A percentile compares a stretch with the other conserved stretches of the same genome.
phyloP scores from a whole-genome alignment of 2,329 filamentous ascomycete species.

The Juglanconis sp. region DNA sequence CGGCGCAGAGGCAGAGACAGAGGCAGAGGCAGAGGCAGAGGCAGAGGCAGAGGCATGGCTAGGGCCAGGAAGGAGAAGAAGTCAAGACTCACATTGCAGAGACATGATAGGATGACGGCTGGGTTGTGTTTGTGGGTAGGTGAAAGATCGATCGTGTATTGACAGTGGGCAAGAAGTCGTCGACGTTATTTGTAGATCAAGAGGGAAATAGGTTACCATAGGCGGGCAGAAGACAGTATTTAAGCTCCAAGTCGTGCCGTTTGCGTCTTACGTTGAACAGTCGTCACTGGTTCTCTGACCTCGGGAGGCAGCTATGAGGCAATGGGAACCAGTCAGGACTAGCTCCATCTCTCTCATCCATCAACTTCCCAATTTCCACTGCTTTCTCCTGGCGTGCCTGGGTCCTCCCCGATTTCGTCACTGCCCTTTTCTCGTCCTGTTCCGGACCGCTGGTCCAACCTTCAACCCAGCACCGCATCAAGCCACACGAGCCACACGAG shows the following conservation, averaged over 20 bases:
- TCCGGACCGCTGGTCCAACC: neutral
- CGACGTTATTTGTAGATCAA: too few species aligned
- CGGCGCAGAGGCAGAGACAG: too few species aligned
- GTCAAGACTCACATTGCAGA: constrained; percentile 52
- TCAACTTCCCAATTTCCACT: neutral
- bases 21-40: too few species aligned
- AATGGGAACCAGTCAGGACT: constrained; percentile 6
- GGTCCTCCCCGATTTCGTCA: constrained; percentile 13
- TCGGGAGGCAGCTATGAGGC: constrained; percentile 13
- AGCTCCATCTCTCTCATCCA: neutral
- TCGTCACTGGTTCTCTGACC: constrained; percentile 14
- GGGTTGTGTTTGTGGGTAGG: constrained; percentile 5
- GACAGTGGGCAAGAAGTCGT: neutral
- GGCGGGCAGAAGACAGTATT: neutral
- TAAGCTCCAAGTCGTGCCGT: neutral
- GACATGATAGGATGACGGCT: constrained; percentile 40
- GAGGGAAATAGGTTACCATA: too few species aligned
- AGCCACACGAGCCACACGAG: neutral
- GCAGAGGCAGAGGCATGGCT: too few species aligned
- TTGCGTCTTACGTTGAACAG: constrained; percentile 15
- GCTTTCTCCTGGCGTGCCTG: neutral
- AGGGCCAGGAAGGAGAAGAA: neutral
- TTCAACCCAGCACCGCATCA: neutral
- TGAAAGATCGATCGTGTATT: neutral
- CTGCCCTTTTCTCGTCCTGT: neutral